Conservation (phyloP, 257 asterid species). For the Pogostemon cablin region DNA sequence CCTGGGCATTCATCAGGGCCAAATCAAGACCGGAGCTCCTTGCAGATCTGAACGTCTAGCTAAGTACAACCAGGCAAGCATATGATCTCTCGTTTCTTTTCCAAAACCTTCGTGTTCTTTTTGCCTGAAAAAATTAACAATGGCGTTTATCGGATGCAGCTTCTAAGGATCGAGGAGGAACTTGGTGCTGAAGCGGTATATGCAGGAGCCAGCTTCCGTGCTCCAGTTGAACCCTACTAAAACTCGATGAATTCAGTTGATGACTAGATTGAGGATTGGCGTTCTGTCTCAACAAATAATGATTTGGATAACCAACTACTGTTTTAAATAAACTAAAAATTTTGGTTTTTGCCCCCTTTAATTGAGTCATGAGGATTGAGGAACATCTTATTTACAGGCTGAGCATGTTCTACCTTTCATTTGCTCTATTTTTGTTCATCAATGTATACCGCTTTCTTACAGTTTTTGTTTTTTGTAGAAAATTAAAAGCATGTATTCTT, state of each 20-base stretch:
- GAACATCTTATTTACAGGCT: conserved; percentile 27
- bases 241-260: conserved; percentile 20
- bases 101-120: neutral
- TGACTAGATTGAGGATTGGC: conserved; percentile 26
- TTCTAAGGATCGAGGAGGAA: conserved; percentile 94
- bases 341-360: conserved; percentile 32
- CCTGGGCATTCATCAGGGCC: conserved; percentile 59
- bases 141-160: conserved; percentile 44
- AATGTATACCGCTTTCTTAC: conserved; percentile 29
- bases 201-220: conserved; percentile 90
- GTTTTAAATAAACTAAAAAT: conserved; percentile 27
- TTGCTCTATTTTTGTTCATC: conserved; percentile 5
- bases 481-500: conserved; percentile 47
- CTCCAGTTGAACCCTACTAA: conserved; percentile 87
- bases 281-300: conserved; percentile 26
- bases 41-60: conserved; percentile 98
- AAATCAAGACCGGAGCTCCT: conserved; percentile 98
- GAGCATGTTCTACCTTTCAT: conserved; percentile 24
- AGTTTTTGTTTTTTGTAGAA: conserved; percentile 31
- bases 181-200: conserved; percentile 88
- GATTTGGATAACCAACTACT: conserved; percentile 11
- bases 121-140: neutral
- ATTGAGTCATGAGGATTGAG: conserved; percentile 28
- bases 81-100: neutral
- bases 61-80: conserved; percentile 87